Evolutionary conservation across 2,329 filamentous ascomycete genomes (phyloP).

Genomic region (Talaromyces sp.): DNA sequence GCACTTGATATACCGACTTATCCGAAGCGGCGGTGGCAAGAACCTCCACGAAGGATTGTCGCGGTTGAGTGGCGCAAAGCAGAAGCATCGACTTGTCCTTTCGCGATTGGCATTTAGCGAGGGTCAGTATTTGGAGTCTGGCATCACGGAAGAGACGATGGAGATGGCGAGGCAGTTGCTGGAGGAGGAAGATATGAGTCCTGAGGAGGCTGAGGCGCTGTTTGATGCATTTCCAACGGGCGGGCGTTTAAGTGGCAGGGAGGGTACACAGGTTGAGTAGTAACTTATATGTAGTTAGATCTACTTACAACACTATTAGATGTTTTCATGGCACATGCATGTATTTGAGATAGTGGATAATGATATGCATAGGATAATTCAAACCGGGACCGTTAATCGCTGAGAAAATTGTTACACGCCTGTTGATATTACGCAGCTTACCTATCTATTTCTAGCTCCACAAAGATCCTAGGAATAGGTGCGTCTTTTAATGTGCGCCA

Average conservation of each 20-base stretch:
- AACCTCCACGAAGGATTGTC: slow-evolving; percentile 71
- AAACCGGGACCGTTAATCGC: too few species aligned
- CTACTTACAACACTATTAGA: too few species aligned
- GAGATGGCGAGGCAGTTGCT: slow-evolving; percentile 79
- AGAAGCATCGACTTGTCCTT: slow-evolving; percentile 78
- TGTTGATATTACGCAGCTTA: too few species aligned
- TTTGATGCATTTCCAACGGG: slow-evolving; percentile 44
- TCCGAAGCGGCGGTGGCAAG: slow-evolving; percentile 59
- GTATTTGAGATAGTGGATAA: too few species aligned
- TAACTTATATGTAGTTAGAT: too few species aligned
- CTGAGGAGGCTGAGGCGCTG: slow-evolving; percentile 69
- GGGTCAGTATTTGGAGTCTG: slow-evolving; percentile 70
- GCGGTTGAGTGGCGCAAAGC: slow-evolving; percentile 66
- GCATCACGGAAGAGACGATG: slow-evolving; percentile 72
- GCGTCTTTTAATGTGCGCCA: too few species aligned
- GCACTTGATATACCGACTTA: slow-evolving; percentile 59
- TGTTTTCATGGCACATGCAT: too few species aligned
- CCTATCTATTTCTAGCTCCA: too few species aligned
- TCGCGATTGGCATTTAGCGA: slow-evolving; percentile 84
- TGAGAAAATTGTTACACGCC: too few species aligned
- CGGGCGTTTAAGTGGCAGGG: slow-evolving; percentile 13
- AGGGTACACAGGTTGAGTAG: slow-evolving; percentile 17
- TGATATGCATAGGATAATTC: too few species aligned
- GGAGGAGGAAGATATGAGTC: slow-evolving; percentile 73
- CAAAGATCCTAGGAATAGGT: too few species aligned